phyloP scores from a whole-genome alignment of 2,329 filamentous ascomycete species.

The Pseudogymnoascus sp. region DNA sequence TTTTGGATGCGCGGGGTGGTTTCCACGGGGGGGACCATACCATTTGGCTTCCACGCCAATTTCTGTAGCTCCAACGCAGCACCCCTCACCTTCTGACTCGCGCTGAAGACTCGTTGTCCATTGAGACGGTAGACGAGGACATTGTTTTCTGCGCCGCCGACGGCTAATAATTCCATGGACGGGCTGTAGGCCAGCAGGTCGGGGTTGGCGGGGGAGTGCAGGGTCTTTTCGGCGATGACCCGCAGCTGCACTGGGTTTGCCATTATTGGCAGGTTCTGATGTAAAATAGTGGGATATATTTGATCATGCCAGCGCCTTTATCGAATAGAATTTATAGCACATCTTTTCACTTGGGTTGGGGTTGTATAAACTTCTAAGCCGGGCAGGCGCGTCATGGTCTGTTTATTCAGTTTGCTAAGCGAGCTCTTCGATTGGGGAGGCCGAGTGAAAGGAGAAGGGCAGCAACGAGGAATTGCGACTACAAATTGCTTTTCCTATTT shows the following conservation, averaged over 20 bases:
- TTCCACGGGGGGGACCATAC: conserved; percentile 15
- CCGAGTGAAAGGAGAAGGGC: not conserved
- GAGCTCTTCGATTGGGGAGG: not conserved
- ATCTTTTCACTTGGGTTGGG: not conserved
- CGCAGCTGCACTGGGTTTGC: conserved; percentile 30
- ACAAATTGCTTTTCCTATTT: not conserved
- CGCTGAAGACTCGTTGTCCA: conserved; percentile 58
- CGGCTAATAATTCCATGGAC: conserved; percentile 72
- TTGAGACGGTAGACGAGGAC: conserved; percentile 72
- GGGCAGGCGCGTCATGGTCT: conserved; percentile 3
- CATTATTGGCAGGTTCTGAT: not conserved
- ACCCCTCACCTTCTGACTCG: conserved; percentile 29
- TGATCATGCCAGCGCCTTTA: not conserved
- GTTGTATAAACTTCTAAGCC: not conserved
- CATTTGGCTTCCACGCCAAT: conserved; percentile 30
- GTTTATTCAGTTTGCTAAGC: conserved; percentile 9
- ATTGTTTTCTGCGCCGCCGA: conserved; percentile 59
- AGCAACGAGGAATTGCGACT: not conserved
- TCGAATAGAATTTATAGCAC: not conserved
- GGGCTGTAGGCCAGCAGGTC: conserved; percentile 68
- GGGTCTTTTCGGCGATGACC: conserved; percentile 48
- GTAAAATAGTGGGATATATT: too few relatives aligned
- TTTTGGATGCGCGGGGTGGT: not conserved
- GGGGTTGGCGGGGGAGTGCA: conserved; percentile 46
- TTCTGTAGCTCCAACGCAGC: conserved; percentile 31